Base-by-base conservation (phyloP, 192 early-diverging fungal species). In the Linnemannia zychae region DNA sequence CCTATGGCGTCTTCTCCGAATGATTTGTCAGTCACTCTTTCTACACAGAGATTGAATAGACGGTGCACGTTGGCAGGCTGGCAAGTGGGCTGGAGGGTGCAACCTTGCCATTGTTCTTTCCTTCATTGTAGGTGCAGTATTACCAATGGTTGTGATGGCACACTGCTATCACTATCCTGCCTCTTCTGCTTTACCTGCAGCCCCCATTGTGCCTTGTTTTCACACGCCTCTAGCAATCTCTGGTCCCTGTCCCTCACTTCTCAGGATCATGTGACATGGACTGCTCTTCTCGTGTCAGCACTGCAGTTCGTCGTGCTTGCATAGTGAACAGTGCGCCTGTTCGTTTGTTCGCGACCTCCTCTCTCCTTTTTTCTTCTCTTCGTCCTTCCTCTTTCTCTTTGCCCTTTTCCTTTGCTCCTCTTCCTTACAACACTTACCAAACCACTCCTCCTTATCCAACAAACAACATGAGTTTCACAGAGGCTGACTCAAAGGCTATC, bases 401-500 rank as follows among this genome's bases (percentile, higher is more conserved):
- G 49, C 17, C 34, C 18, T 46, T 48, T 53, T 44, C 40, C 40
- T 44, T 46, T 40, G 13, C 24, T 37, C 18, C 33, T 17, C 17
- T 17, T 31, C 17, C 67, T 20, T 37, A 34, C 48, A 12, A 36
- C 40, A 52, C 49, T 28, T 9, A 46, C 28, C 47, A 22, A 34
- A 22, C 11, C 12, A 7, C 15, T 16, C 22, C 48, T 18, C 47
- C 16, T 50, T 33, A 16, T 22, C n/a, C 24, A 63, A 31, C 57
- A 63, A 15, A 57, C 53, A 74, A 36, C 66, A 77, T 83, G 81
- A 49, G 18, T 31, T 84, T 84, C 60, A 84, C 76, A 22, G 24
- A 84, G 44, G 73, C 78, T 3, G 82, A 84, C 40, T 48, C 28
- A 7, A 57, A 31, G 3, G 82, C 94, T 44, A 92, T 99, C 89